These are phyloP conservation scores for Colletotrichum somersetense DNA, from an alignment of 2,329 filamentous ascomycete genomes.

Conservation along the genomic window DNA sequence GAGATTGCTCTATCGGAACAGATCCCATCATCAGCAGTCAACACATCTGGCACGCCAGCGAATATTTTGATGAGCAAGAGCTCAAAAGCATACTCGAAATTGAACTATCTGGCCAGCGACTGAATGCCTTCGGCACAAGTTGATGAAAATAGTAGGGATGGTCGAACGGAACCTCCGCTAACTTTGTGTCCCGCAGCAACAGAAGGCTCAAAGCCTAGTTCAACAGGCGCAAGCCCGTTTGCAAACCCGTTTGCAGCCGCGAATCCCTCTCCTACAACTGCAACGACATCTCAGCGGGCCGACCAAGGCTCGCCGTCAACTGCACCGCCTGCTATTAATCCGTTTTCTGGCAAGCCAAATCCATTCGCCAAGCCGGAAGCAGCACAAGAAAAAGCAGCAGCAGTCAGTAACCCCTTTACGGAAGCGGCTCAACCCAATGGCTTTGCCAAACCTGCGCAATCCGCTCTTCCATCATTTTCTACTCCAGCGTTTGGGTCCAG, in stretches of 20 bases:
- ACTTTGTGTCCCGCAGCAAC: slow-evolving; percentile 28
- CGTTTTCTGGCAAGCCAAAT: slow-evolving; percentile 28
- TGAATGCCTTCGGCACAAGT: neutral
- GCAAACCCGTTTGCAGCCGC: slow-evolving; percentile 28
- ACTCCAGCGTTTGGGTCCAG: slow-evolving; percentile 16
- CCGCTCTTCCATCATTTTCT: slow-evolving; percentile 5
- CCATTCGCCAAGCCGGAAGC: slow-evolving; percentile 19
- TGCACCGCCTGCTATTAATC: slow-evolving; percentile 19
- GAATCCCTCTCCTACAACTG: neutral
- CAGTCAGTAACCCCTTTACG: slow-evolving; percentile 26
- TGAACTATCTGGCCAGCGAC: neutral
- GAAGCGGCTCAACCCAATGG: slow-evolving; percentile 20
- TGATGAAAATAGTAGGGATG: slow-evolving; percentile 1
- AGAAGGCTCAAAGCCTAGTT: slow-evolving; percentile 1
- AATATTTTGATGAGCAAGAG: neutral
- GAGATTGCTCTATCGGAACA: neutral
- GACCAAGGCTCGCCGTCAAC: slow-evolving; percentile 8
- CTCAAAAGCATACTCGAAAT: neutral
- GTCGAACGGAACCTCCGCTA: slow-evolving; percentile 27
- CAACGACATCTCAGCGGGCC: neutral
- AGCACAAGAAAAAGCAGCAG: neutral
- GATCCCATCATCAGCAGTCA: neutral
- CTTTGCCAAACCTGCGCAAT: neutral
- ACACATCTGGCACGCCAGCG: neutral
- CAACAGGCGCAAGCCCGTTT: slow-evolving; percentile 16